A percentile compares a stretch with the other conserved stretches of the same genome.
These are phyloP conservation scores for Flaveria robusta DNA, from an alignment of 129 eudicot genomes.

Conservation along the genomic window DNA sequence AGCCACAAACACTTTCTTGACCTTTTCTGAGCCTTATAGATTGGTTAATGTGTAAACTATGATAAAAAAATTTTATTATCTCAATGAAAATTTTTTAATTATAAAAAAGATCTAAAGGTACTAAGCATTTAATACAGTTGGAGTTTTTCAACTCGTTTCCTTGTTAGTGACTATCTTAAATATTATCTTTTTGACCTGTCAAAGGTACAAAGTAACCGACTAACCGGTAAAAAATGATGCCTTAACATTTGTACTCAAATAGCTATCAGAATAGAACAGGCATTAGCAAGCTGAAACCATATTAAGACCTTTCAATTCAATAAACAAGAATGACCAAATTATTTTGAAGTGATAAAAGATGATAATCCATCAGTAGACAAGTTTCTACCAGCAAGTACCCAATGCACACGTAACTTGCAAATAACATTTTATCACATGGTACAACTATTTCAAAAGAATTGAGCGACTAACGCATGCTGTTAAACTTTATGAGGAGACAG, in stretches of 20 bases:
- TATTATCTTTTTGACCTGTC: neutral
- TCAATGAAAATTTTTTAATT: neutral
- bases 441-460: no score
- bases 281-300: neutral
- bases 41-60: neutral
- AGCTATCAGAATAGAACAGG: neutral
- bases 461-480: no score
- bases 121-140: neutral
- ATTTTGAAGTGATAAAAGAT: no score
- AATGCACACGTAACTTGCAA: no score
- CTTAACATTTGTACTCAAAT: neutral
- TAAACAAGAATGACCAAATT: no score
- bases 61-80: neutral
- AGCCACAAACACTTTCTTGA: constrained; percentile 4
- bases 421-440: no score
- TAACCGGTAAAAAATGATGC: neutral
- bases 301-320: no score
- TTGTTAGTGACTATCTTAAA: neutral
- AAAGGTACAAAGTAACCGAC: neutral
- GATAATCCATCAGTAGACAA: no score
- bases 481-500: no score
- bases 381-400: no score
- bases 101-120: neutral
- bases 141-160: neutral
- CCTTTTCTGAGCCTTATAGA: neutral